phyloP scores from a whole-genome alignment of 257 asterid species.

The Asclepias syriaca region DNA sequence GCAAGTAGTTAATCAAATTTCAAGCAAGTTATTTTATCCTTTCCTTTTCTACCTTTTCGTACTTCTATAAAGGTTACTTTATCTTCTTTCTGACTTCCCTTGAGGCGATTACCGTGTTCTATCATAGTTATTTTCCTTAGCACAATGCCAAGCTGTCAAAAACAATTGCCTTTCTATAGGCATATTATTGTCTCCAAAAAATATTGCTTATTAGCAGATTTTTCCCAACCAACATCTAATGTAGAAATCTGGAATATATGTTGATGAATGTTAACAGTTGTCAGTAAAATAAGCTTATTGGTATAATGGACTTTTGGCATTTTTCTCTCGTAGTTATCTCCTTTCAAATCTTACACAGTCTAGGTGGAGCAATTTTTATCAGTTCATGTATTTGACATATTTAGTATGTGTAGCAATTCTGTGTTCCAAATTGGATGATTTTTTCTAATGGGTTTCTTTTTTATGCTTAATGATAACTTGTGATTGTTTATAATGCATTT shows the following conservation, averaged over 20 bases:
- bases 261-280: neutral
- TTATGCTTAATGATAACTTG: constrained; percentile 4
- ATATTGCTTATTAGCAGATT: too few species aligned
- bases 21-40: too few species aligned
- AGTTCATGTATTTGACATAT: too few species aligned
- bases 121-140: neutral
- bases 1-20: too few species aligned
- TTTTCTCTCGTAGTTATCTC: neutral
- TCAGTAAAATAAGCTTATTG: neutral
- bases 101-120: neutral
- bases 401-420: neutral
- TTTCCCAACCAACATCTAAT: too few species aligned
- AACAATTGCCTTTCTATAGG: too few species aligned
- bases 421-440: neutral
- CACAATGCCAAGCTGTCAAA: neutral
- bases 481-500: constrained; percentile 21
- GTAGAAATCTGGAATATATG: neutral
- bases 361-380: neutral
- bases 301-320: neutral
- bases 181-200: too few species aligned
- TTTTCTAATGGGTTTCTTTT: neutral
- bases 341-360: neutral
- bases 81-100: too few species aligned
- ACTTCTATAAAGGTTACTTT: too few species aligned
- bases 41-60: too few species aligned